These are phyloP conservation scores for Scedosporium boydii DNA, from an alignment of 2,329 filamentous ascomycete species.

Conservation along the genomic window DNA sequence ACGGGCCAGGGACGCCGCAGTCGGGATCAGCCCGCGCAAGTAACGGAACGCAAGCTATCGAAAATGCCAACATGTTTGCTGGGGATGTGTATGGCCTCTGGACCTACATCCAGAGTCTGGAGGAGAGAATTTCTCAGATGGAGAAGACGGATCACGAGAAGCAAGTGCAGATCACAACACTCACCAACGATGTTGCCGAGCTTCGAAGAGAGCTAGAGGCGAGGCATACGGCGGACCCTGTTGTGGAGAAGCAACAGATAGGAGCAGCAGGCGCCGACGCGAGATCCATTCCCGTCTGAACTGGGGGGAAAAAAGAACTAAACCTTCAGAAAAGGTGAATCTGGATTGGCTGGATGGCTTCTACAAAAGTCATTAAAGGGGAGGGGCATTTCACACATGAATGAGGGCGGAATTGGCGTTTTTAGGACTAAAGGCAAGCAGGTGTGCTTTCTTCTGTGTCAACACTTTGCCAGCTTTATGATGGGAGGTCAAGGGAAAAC, in stretches of 20 bases:
- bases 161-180: constrained; percentile 24
- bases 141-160: constrained; percentile 28
- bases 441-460: neutral
- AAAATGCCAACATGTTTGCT: constrained; percentile 57
- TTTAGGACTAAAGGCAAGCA: neutral
- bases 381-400: neutral
- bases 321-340: neutral
- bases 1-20: constrained; percentile 2
- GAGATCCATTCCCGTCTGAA: neutral
- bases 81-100: constrained; percentile 54
- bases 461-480: neutral
- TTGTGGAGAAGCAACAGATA: neutral
- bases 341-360: neutral
- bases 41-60: constrained; percentile 42
- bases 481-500: neutral
- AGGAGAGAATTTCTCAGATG: constrained; percentile 45
- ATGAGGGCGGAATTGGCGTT: neutral
- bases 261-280: too few species aligned
- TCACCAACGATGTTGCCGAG: constrained; percentile 24
- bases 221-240: neutral
- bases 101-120: constrained; percentile 62
- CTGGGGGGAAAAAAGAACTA: neutral
- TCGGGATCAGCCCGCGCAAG: constrained; percentile 20
- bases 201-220: constrained; percentile 19
- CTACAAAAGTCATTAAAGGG: neutral